Base-by-base conservation (phyloP, 139 green algal genomes). In the Chlamydomonas sp. region DNA sequence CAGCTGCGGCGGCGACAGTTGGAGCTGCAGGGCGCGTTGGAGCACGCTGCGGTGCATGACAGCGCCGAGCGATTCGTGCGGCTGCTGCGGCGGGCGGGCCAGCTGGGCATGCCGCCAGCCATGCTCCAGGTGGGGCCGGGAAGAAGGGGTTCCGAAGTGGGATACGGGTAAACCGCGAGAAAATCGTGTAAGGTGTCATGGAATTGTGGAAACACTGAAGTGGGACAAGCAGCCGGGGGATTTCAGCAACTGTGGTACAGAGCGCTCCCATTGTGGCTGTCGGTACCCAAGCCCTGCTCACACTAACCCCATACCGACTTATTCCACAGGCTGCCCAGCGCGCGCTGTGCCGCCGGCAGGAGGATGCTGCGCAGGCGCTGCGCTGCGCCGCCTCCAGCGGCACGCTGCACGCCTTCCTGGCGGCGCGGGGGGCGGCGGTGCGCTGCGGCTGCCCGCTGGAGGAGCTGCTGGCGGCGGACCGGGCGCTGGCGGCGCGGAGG, bases 391-490 rank as follows among this genome's bases (percentile, higher is more conserved):
- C 73, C 1, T 7, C 59, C 73, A 62, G 62, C 73, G 73, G 61
- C 31, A 73, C 72, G 4, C 83, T 80, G 60, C 31, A 58, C 72
- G 62, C 9, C 62, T 87, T 75, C 83, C 73, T 87, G 62, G 4
- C 61, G 2, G 83, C 83, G 1, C 83, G 83, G 12, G 62, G 72
- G 31, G 73, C 62, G 0, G 83, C 67, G 8, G 61, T 64, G n/a
- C 72, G 63, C 10, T 12, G 6, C 20, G 83, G 83, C 2, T 12
- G 74, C 62, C 62, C 57, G 6, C 83, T 87, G 73, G 4, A 4
- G 14, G 49, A 63, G 83, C 83, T 87, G n/a, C 4, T 80, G 73
- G 60, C 71, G 9, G 83, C 83, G 49, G 83, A 87, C 71, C 16
- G 49, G 0, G 7, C 16, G 16, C n/a, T 87, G n/a, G 62, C n/a